Conservation (phyloP, 2,329 filamentous ascomycete genomes). For the Zopfia rhizophila region DNA sequence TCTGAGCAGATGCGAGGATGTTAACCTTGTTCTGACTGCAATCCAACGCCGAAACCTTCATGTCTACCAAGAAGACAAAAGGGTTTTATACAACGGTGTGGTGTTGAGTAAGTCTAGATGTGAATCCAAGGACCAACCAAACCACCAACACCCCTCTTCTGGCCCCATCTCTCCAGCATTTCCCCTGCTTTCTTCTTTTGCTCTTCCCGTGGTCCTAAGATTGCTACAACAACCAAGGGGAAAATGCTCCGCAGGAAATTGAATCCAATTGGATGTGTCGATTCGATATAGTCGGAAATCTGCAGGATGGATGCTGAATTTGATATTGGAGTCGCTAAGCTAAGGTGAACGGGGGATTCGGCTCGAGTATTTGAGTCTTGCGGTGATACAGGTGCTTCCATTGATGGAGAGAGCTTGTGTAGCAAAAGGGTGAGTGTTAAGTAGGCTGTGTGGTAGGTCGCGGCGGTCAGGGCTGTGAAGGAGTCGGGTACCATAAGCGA, state of each 20-base stretch:
- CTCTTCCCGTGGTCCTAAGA: constrained; percentile 28
- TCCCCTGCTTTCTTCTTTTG: constrained; percentile 24
- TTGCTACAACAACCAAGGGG: constrained; percentile 35
- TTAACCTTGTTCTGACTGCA: too few relatives aligned
- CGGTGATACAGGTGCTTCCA: not conserved
- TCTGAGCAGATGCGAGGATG: too few relatives aligned
- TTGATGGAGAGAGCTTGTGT: constrained; percentile 28
- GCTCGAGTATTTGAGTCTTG: constrained; percentile 3
- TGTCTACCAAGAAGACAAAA: too few relatives aligned
- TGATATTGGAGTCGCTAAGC: not conserved
- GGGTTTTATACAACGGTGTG: too few relatives aligned
- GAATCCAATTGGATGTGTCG: constrained; percentile 34
- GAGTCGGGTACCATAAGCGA: constrained; percentile 28
- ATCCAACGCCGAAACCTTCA: too few relatives aligned
- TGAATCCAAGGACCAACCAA: constrained; percentile 26
- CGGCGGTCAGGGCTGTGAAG: constrained; percentile 34
- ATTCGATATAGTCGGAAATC: constrained; percentile 29
- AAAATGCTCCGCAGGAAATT: constrained; percentile 38
- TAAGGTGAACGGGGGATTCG: not conserved
- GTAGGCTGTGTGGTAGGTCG: constrained; percentile 31
- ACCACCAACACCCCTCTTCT: constrained; percentile 27
- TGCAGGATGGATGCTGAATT: constrained; percentile 24
- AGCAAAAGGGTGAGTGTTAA: constrained; percentile 31
- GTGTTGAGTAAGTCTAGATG: constrained; percentile 16
- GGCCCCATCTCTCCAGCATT: constrained; percentile 39